These are phyloP conservation scores for Cordyceps tenuipes DNA, from an alignment of 2,329 filamentous ascomycete genomes.

Conservation along the genomic window DNA sequence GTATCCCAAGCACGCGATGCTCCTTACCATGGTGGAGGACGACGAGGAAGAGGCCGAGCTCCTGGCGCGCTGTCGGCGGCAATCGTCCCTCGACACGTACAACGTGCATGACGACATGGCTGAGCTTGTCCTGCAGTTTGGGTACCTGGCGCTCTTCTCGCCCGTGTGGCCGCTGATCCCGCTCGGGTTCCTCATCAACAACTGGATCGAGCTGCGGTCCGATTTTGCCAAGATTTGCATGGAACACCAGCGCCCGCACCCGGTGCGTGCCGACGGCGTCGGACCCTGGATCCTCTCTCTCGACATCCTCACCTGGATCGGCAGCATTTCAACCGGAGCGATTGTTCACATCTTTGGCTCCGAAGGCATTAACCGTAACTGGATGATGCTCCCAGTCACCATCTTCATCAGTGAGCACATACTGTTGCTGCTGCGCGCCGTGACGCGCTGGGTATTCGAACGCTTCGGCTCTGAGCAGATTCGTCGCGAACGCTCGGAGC, in stretches of 20 bases:
- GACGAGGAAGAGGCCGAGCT: slow-evolving; percentile 56
- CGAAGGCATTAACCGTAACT: slow-evolving; percentile 45
- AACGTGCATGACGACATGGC: slow-evolving; percentile 66
- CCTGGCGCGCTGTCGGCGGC: slow-evolving; percentile 53
- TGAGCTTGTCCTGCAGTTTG: slow-evolving; percentile 67
- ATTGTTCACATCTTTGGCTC: slow-evolving; percentile 64
- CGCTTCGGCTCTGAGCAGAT: slow-evolving; percentile 33
- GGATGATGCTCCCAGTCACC: slow-evolving; percentile 58
- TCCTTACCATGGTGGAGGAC: slow-evolving; percentile 44
- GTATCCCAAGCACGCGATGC: slow-evolving; percentile 31
- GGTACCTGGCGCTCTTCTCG: slow-evolving; percentile 64
- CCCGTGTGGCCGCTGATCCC: slow-evolving; percentile 69
- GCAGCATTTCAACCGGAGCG: slow-evolving; percentile 62
- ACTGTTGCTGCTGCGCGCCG: slow-evolving; percentile 51
- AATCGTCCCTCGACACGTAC: slow-evolving; percentile 60
- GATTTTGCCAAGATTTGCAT: slow-evolving; percentile 71
- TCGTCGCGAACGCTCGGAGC: slow-evolving; percentile 30
- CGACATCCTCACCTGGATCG: slow-evolving; percentile 62
- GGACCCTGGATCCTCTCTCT: slow-evolving; percentile 65
- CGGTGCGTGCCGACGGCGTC: slow-evolving; percentile 62
- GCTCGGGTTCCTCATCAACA: slow-evolving; percentile 65
- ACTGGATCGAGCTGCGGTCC: slow-evolving; percentile 69
- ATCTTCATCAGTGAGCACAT: slow-evolving; percentile 68
- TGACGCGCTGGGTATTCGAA: slow-evolving; percentile 29
- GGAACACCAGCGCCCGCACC: slow-evolving; percentile 63